Conservation (phyloP, 2,329 filamentous ascomycete genomes). For the Aspergillus neoniger region DNA sequence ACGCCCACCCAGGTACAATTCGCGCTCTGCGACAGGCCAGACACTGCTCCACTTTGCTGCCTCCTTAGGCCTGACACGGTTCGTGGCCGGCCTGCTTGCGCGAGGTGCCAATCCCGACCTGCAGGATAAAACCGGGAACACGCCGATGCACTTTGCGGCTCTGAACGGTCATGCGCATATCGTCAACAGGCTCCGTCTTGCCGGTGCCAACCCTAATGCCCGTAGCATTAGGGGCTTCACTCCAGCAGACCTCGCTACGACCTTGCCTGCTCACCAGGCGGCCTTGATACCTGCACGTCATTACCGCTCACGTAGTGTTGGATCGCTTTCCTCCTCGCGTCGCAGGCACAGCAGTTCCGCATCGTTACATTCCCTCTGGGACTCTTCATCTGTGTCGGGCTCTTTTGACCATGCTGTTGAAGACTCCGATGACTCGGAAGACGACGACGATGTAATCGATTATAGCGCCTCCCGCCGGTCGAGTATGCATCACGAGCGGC, state of each 20-base stretch:
- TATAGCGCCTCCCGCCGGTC: slow-evolving; percentile 38
- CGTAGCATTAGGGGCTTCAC: slow-evolving; percentile 70
- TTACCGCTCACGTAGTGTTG: slow-evolving; percentile 66
- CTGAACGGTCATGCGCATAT: slow-evolving; percentile 75
- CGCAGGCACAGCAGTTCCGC: slow-evolving; percentile 62
- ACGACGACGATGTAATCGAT: slow-evolving; percentile 29
- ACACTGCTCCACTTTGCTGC: slow-evolving; percentile 80
- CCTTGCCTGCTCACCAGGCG: slow-evolving; percentile 63
- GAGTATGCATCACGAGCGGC: slow-evolving; percentile 38
- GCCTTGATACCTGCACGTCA: slow-evolving; percentile 65
- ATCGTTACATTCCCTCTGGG: slow-evolving; percentile 69
- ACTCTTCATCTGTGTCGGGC: slow-evolving; percentile 52
- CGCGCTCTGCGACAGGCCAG: slow-evolving; percentile 67
- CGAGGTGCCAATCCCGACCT: slow-evolving; percentile 75
- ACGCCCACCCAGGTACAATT: slow-evolving; percentile 67
- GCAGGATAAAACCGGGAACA: slow-evolving; percentile 77
- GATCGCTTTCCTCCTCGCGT: slow-evolving; percentile 56
- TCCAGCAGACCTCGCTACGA: slow-evolving; percentile 69
- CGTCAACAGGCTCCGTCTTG: slow-evolving; percentile 70
- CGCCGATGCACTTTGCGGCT: slow-evolving; percentile 77
- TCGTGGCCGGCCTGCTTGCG: slow-evolving; percentile 74
- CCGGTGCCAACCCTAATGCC: slow-evolving; percentile 70
- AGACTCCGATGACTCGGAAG: slow-evolving; percentile 38
- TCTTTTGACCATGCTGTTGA: slow-evolving; percentile 48
- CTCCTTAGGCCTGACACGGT: slow-evolving; percentile 71